Evolutionary conservation across 805 yeast genomes (phyloP).

Genomic region (Hanseniaspora occidentalis): DNA sequence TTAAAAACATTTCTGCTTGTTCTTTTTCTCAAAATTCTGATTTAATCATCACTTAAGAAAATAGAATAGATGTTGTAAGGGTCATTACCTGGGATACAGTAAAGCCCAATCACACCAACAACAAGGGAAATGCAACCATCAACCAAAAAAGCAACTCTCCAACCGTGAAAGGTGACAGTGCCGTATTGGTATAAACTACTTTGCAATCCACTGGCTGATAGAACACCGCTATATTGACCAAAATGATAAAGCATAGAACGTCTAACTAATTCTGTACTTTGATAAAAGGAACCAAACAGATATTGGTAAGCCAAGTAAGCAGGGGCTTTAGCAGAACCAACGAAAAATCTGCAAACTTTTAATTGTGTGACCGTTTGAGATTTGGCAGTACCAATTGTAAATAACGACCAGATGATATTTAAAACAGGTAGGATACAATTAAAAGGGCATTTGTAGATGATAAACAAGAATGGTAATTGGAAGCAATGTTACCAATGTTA

Average conservation of each 20-base stretch:
- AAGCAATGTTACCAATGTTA: constrained; percentile 45
- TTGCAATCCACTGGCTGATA: constrained; percentile 52
- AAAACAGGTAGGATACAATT: constrained; percentile 33
- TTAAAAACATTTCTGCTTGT: constrained; percentile 21
- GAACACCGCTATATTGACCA: constrained; percentile 50
- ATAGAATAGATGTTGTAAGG: constrained; percentile 43
- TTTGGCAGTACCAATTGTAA: constrained; percentile 40
- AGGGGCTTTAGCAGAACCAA: constrained; percentile 55
- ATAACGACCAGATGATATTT: constrained; percentile 50
- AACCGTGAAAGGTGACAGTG: constrained; percentile 40
- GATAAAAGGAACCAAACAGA: constrained; percentile 45
- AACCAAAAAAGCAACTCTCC: constrained; percentile 66
- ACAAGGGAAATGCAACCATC: constrained; percentile 49
- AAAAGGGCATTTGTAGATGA: constrained; percentile 41
- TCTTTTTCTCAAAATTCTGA: constrained; percentile 36
- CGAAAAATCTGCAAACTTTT: constrained; percentile 46
- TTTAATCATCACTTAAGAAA: constrained; percentile 44
- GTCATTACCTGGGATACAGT: constrained; percentile 47
- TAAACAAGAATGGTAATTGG: constrained; percentile 49
- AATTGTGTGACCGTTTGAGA: constrained; percentile 35
- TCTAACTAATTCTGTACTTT: constrained; percentile 42
- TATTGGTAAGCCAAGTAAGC: constrained; percentile 48
- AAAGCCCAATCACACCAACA: constrained; percentile 44
- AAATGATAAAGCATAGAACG: constrained; percentile 48
- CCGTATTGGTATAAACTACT: constrained; percentile 41